Evolutionary conservation across 2,329 filamentous ascomycete species (phyloP), one percentile per base, ranked within the genome.

Genomic region (Calonectria leucothoes): DNA sequence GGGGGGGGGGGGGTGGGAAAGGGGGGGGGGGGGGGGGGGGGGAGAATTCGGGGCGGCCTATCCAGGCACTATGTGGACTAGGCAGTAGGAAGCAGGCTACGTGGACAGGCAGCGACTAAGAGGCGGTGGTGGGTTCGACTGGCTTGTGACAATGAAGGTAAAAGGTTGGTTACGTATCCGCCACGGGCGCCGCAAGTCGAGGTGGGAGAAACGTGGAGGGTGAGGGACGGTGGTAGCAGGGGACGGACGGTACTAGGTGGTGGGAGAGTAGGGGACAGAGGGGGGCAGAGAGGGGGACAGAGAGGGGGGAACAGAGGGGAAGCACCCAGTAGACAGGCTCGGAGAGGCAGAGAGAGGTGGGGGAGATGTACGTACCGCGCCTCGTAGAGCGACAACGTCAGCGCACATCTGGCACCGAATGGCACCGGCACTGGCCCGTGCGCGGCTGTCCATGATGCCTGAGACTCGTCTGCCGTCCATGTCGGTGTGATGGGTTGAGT

Each of bases 361-460:
- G 68, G 61, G 59, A 42, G 61, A 35, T 63, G 70, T 74, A 75
- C 74, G 69, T 73, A 73, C 64, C 64, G 14, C 66, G 66, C 49
- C 69, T 49, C 51, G 72, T 42, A 67, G 48, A 31, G 66, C 63
- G 77, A 77, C 74, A 78, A 79, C 77, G 77, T 79, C 78, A 79
- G 78, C 77, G 66, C 66, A 61, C 51, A 55, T 55, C 17, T 33
- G 51, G 51, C 51, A 31, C 51, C 51, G 12, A 27, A 35, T 61
- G 55, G 52, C 31, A 35, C 52, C 20, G 20, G 29, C 29, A 37
- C 31, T 79, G 77, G 78, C 66, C 78, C 75, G 76, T 79, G 78
- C 78, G 55, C 76, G 61, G 66, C 70, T 48, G 71, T 73, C 27
- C 59, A 64, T 73, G 39, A 65, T 51, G 45, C 73, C 52, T 51